A percentile compares a stretch with the other conserved stretches of the same genome.
Evolutionary conservation across 2,329 filamentous ascomycete genomes (phyloP).

Genomic region (Sclerotinia spermophila): DNA sequence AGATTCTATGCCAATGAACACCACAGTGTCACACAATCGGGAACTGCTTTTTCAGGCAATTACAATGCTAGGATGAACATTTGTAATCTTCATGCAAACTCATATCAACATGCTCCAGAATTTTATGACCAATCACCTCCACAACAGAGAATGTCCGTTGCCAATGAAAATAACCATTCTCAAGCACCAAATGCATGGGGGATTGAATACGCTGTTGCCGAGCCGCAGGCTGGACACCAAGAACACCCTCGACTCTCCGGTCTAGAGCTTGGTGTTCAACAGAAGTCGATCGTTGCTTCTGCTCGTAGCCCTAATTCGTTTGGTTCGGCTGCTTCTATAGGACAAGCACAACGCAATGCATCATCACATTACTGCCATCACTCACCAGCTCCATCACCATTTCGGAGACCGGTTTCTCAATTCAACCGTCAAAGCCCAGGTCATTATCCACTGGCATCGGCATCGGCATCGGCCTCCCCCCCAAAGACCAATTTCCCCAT

Average conservation of each 20-base stretch:
- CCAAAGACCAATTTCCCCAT: too few species aligned
- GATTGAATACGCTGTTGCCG: background rate
- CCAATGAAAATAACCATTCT: background rate
- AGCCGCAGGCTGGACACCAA: background rate
- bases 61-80: background rate
- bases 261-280: background rate
- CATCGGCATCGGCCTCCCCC: background rate
- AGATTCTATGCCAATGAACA: background rate
- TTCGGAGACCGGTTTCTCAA: background rate
- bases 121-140: background rate
- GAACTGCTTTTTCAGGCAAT: background rate
- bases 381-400: background rate
- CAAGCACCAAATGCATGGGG: background rate
- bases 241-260: background rate
- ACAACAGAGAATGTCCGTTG: background rate
- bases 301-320: background rate
- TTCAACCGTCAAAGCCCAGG: background rate
- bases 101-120: background rate
- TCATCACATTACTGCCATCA: too few species aligned
- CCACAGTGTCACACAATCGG: too few species aligned
- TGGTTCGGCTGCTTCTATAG: background rate
- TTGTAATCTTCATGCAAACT: background rate
- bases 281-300: background rate
- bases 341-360: too few species aligned
- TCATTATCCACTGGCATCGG: background rate